phyloP scores from a whole-genome alignment of 345 rosid species.

The Excoecaria cochinchinensis region DNA sequence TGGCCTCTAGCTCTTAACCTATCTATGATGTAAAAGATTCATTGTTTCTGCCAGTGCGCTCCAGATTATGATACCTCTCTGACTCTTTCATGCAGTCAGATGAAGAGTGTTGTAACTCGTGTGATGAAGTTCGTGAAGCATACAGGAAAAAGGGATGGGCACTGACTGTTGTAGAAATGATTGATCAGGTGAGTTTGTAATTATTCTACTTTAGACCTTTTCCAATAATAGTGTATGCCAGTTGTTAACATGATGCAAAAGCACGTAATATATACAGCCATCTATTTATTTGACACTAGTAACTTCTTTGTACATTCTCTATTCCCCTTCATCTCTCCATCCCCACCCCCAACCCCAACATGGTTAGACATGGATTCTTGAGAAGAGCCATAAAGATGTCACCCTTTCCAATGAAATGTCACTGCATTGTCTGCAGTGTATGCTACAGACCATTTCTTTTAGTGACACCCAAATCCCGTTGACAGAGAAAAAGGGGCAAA shows the following conservation, averaged over 20 bases:
- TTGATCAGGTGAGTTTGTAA: constrained; percentile 28
- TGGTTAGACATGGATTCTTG: no score
- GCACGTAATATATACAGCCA: neutral
- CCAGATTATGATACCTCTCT: neutral
- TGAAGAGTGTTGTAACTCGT: constrained; percentile 35
- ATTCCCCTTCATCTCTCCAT: neutral
- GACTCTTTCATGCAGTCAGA: constrained; percentile 19
- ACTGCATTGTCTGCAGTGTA: no score
- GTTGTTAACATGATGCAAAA: neutral
- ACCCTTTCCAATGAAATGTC: no score
- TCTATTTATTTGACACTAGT: neutral
- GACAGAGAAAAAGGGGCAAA: neutral
- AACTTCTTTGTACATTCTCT: neutral
- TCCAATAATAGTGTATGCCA: neutral
- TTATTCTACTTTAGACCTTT: neutral
- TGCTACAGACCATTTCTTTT: no score
- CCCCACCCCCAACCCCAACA: neutral
- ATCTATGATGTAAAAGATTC: neutral
- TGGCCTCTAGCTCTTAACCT: neutral
- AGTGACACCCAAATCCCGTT: no score
- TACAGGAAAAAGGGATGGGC: constrained; percentile 36
- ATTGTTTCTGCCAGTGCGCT: neutral
- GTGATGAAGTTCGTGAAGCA: constrained; percentile 36
- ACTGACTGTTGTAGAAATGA: constrained; percentile 22
- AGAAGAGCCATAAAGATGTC: no score